These are phyloP conservation scores for Rhizophlyctis rosea DNA, from an alignment of 192 early-diverging fungal species.

Conservation along the genomic window DNA sequence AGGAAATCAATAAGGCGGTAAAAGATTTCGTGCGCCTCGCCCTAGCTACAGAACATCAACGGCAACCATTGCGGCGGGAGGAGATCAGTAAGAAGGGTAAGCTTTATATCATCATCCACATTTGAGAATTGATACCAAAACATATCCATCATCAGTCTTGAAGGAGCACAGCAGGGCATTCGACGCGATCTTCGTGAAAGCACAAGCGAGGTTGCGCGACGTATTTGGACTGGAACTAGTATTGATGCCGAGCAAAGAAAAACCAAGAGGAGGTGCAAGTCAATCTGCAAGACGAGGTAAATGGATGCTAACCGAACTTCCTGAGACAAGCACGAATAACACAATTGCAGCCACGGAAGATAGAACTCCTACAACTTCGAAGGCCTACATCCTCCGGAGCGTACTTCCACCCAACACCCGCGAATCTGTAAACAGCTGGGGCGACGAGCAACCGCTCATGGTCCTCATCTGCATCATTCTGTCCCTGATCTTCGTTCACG, in stretches of 20 bases:
- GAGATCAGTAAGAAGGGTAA: slow-evolving; percentile 60
- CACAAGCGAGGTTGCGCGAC: slow-evolving; percentile 44
- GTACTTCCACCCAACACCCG: slow-evolving; percentile 14
- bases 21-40: slow-evolving; percentile 63
- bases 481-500: slow-evolving; percentile 56
- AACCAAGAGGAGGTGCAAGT: slow-evolving; percentile 10
- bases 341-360: neutral
- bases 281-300: slow-evolving; percentile 15
- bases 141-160: slow-evolving; percentile 41
- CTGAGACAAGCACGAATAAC: neutral
- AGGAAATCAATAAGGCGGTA: slow-evolving; percentile 57
- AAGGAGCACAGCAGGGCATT: slow-evolving; percentile 41
- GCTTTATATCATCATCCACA: neutral
- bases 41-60: slow-evolving; percentile 52
- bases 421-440: slow-evolving; percentile 35
- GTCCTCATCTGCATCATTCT: slow-evolving; percentile 60
- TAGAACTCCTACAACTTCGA: slow-evolving; percentile 1
- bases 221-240: slow-evolving; percentile 66
- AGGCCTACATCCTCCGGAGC: slow-evolving; percentile 16
- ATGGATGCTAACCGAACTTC: neutral
- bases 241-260: slow-evolving; percentile 39
- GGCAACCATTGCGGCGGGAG: slow-evolving; percentile 49
- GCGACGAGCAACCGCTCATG: slow-evolving; percentile 36
- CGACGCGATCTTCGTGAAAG: slow-evolving; percentile 44
- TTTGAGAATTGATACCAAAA: neutral